phyloP scores from a whole-genome alignment of 345 rosid genomes.

The Adansonia digitata region DNA sequence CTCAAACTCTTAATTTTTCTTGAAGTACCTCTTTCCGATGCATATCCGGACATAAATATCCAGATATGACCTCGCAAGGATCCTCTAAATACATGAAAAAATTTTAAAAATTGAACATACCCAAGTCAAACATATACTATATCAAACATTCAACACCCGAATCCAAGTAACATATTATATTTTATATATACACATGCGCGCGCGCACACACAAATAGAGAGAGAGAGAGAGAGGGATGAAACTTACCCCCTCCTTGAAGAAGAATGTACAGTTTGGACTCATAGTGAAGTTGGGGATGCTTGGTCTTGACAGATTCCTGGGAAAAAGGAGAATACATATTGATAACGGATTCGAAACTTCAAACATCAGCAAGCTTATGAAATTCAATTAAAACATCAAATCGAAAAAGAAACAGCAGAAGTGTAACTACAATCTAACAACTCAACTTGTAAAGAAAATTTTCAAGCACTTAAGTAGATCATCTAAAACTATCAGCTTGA shows the following conservation, averaged over 20 bases:
- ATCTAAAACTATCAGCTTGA: background rate
- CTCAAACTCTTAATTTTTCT: too few relatives aligned
- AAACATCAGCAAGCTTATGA: background rate
- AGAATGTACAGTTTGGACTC: constrained; percentile 69
- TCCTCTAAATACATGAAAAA: too few relatives aligned
- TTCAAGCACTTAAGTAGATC: background rate
- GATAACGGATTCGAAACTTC: background rate
- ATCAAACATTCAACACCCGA: too few relatives aligned
- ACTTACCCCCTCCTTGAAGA: constrained; percentile 78
- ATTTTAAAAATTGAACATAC: too few relatives aligned
- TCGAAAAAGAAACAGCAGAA: background rate
- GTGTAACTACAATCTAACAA: background rate
- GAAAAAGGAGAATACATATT: background rate
- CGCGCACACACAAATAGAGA: too few relatives aligned
- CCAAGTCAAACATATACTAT: too few relatives aligned
- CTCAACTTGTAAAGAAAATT: background rate
- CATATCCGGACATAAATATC: too few relatives aligned
- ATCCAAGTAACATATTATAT: too few relatives aligned
- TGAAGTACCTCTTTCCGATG: too few relatives aligned
- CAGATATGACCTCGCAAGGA: too few relatives aligned
- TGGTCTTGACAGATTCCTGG: constrained; percentile 73
- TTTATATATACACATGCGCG: too few relatives aligned
- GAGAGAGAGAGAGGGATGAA: background rate
- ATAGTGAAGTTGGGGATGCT: constrained; percentile 76
- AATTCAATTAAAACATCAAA: background rate